A percentile compares a stretch with the other conserved stretches of the same genome.
Conservation (phyloP, 306 rosid genomes). For the Ormosia semicastrata region DNA sequence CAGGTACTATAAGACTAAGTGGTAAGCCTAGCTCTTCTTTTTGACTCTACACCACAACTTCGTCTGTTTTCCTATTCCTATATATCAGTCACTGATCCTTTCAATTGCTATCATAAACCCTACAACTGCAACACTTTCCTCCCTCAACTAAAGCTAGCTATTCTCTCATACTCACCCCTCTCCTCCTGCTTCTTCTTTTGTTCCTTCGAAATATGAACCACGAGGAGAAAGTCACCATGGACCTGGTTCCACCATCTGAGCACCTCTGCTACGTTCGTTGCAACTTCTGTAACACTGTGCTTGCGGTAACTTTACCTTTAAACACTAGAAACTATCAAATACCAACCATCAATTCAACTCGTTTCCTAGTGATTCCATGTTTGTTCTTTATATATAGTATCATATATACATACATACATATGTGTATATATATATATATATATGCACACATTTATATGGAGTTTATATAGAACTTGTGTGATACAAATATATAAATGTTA, state of each 20-base stretch:
- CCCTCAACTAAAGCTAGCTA: not conserved
- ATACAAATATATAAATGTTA: not conserved
- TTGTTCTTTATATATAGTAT: not conserved
- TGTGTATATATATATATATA: too few relatives aligned
- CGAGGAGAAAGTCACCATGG: slow-evolving; percentile 74
- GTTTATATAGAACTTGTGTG: not conserved
- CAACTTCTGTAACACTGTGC: slow-evolving; percentile 96
- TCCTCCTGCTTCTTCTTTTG: not conserved
- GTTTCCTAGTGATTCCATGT: too few relatives aligned
- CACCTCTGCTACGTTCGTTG: slow-evolving; percentile 96
- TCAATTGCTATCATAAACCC: slow-evolving; percentile 42
- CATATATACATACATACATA: not conserved
- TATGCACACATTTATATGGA: not conserved
- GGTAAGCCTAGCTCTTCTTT: slow-evolving; percentile 43
- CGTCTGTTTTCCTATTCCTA: slow-evolving; percentile 5
- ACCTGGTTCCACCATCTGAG: slow-evolving; percentile 67
- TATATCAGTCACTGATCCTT: slow-evolving; percentile 27
- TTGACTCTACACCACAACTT: slow-evolving; percentile 37
- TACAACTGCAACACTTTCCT: slow-evolving; percentile 11
- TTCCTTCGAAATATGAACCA: slow-evolving; percentile 49
- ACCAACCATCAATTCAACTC: not conserved
- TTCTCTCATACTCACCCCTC: not conserved
- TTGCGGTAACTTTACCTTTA: slow-evolving; percentile 58
- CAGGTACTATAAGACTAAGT: slow-evolving; percentile 25
- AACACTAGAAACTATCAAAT: not conserved